These are phyloP conservation scores for Blastobotrys buckinghamii DNA, from an alignment of 1,139 yeast genomes.

Conservation along the genomic window DNA sequence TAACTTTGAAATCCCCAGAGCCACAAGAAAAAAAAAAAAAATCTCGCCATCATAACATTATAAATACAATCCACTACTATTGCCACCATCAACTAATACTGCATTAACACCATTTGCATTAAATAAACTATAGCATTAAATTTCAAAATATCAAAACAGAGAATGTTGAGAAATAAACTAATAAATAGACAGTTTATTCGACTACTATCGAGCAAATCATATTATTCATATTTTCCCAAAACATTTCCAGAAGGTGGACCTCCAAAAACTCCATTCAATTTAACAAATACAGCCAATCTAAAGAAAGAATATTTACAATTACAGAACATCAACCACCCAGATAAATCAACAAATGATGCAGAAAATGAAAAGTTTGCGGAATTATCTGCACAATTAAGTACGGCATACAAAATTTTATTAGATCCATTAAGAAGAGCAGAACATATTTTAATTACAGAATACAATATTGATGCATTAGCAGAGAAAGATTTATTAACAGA, in stretches of 20 bases:
- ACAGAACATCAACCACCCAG: slow-evolving; percentile 81
- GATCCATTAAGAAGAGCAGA: slow-evolving; percentile 69
- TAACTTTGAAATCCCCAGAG: no score
- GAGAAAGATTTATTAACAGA: slow-evolving; percentile 38
- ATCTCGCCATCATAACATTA: no score
- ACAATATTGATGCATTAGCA: slow-evolving; percentile 34
- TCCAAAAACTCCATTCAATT: slow-evolving; percentile 51
- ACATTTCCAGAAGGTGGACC: slow-evolving; percentile 69
- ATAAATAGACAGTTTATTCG: background rate
- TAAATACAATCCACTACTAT: no score
- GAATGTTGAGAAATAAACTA: no score
- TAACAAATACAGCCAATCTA: slow-evolving; percentile 46
- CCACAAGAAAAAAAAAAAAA: no score
- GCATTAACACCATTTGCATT: no score
- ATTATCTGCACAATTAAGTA: slow-evolving; percentile 54
- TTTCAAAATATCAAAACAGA: no score
- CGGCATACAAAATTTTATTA: slow-evolving; percentile 64
- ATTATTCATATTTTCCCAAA: slow-evolving; percentile 64
- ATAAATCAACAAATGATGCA: slow-evolving; percentile 37
- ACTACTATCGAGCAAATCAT: slow-evolving; percentile 9
- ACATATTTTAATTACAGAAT: slow-evolving; percentile 41
- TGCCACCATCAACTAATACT: no score
- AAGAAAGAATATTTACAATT: slow-evolving; percentile 68
- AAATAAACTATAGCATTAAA: no score
- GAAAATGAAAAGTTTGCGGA: slow-evolving; percentile 25